These are phyloP conservation scores for Exobasidium cylindrosporum DNA, from an alignment of 1,284 basidiomycete genomes.

Conservation along the genomic window DNA sequence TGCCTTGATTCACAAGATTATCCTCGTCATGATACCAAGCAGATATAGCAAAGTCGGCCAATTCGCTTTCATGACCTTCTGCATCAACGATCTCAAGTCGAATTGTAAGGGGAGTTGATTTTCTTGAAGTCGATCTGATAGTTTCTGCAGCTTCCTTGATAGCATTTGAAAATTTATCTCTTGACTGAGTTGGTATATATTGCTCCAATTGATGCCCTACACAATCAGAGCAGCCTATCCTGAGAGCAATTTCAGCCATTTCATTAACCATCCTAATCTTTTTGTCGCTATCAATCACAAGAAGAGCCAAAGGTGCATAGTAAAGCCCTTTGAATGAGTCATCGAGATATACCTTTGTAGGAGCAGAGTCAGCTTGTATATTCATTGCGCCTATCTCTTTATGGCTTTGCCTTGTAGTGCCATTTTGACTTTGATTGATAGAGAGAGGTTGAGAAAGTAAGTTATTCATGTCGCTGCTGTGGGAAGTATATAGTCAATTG, in stretches of 20 bases:
- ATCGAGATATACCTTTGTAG: constrained; percentile 45
- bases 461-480: no score
- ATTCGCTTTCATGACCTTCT: constrained; percentile 30
- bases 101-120: constrained; percentile 21
- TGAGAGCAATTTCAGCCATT: constrained; percentile 32
- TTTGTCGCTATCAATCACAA: constrained; percentile 41
- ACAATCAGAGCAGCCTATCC: background rate
- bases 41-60: constrained; percentile 35
- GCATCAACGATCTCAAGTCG: constrained; percentile 34
- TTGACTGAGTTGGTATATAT: constrained; percentile 24
- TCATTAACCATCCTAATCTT: constrained; percentile 45
- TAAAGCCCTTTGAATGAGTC: constrained; percentile 49
- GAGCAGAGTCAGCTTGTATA: no score
- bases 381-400: no score
- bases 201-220: constrained; percentile 40
- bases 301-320: constrained; percentile 45
- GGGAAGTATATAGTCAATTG: no score
- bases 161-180: constrained; percentile 20
- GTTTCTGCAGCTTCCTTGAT: constrained; percentile 32
- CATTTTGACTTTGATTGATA: no score
- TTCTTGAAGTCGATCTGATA: constrained; percentile 21
- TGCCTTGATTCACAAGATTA: constrained; percentile 24
- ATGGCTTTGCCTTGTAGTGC: no score
- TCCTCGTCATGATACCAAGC: constrained; percentile 45
- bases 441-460: no score